Evolutionary conservation across 176 grass and related monocot species (phyloP), one percentile per base, ranked within the genome.

Genomic region (Bromus sterilis): DNA sequence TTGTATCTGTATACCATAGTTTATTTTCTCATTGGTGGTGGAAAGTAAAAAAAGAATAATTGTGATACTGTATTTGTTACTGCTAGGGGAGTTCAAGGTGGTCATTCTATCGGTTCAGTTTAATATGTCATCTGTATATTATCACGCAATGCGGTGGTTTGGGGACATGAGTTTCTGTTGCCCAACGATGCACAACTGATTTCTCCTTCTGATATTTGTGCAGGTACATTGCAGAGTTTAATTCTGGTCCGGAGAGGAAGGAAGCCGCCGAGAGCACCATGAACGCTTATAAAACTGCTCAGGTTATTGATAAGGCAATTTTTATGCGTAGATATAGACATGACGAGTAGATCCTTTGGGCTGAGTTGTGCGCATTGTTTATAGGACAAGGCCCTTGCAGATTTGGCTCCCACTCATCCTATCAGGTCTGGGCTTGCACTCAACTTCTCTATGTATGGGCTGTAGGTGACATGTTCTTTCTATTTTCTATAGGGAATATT

Each of bases 391-490:
- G 93, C 84, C 46, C 43, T 92, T 40, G 84, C 87, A 23, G 93
- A 92, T 82, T 62, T 95, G 70, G 84, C 93, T 18, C 87, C 82
- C 0, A 90, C 93, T 33, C 93, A 92, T 70, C 87, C 89, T 59
- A 92, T 95, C 42, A 89, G 89, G 81, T 84, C 91, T 81, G 89
- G 89, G 5, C 87, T 95, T 21, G 87, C 89, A 11, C 89, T 90
- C 28, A 90, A 95, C 81, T 95, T 95, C 78, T 94, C 89, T 5
- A 89, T 94, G 36, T 92, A n/a, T n/a, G n/a, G n/a, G n/a, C n/a
- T n/a, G n/a, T n/a, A n/a, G n/a, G n/a, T n/a, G n/a, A n/a, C n/a
- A n/a, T n/a, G n/a, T n/a, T n/a, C n/a, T n/a, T n/a, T n/a, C n/a
- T n/a, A n/a, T n/a, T n/a, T n/a, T n/a, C n/a, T n/a, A n/a, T n/a